These are phyloP conservation scores for Cutaneotrichosporon cyanovorans DNA, from an alignment of 1,284 basidiomycete genomes.

Conservation along the genomic window DNA sequence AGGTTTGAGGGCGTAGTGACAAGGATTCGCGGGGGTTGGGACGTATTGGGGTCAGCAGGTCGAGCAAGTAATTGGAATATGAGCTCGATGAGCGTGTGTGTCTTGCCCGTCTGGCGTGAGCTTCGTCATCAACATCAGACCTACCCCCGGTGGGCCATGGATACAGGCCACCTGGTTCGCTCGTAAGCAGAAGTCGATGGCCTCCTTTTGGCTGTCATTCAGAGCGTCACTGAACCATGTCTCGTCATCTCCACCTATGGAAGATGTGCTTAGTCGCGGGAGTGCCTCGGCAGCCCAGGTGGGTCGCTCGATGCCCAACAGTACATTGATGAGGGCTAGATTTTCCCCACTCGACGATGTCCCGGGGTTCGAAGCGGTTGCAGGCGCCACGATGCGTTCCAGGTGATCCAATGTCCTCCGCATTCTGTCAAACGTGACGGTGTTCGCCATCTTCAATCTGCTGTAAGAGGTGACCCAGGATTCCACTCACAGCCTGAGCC, in stretches of 20 bases:
- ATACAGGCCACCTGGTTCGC: conserved; percentile 74
- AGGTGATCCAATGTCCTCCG: conserved; percentile 64
- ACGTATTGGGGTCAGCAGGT: conserved; percentile 21
- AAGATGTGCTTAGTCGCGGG: conserved; percentile 2
- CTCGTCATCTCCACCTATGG: conserved; percentile 40
- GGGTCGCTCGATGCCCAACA: conserved; percentile 55
- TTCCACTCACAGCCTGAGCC: conserved; percentile 56
- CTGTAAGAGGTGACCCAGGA: background rate
- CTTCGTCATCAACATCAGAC: conserved; percentile 2
- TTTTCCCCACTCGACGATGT: conserved; percentile 10
- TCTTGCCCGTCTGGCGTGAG: conserved; percentile 64
- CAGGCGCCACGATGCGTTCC: conserved; percentile 47
- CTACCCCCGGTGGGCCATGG: conserved; percentile 87
- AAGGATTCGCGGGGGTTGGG: conserved; percentile 49
- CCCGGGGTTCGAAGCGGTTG: background rate
- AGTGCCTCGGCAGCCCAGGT: conserved; percentile 18
- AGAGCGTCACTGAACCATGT: conserved; percentile 66
- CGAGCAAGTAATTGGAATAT: conserved; percentile 67
- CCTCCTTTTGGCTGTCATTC: conserved; percentile 76
- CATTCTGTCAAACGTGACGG: conserved; percentile 86
- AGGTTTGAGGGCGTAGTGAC: conserved; percentile 47
- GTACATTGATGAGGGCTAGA: conserved; percentile 53
- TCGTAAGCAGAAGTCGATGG: conserved; percentile 48
- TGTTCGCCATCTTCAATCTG: conserved; percentile 81
- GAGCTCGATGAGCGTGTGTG: conserved; percentile 81